These are phyloP conservation scores for Micromonas commoda DNA, from an alignment of 139 green algal genomes.

Conservation along the genomic window DNA sequence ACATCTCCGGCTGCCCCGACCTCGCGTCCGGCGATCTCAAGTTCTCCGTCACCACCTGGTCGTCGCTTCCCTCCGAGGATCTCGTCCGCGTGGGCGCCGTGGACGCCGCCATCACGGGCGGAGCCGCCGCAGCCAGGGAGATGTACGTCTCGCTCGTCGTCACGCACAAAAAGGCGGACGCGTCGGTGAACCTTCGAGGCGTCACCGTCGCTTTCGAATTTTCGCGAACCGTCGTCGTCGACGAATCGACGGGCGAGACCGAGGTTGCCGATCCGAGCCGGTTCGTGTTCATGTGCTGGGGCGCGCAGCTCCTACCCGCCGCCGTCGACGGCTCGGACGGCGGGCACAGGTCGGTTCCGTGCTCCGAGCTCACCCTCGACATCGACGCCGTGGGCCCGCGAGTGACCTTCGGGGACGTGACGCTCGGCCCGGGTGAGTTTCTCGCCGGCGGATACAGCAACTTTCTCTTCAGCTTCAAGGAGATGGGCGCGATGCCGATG, in stretches of 20 bases:
- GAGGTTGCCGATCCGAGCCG: neutral
- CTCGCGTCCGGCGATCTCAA: neutral
- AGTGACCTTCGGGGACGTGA: slow-evolving; percentile 14
- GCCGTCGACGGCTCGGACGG: neutral
- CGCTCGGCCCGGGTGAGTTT: slow-evolving; percentile 1
- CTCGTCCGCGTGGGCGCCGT: neutral
- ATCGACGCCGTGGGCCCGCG: slow-evolving; percentile 10
- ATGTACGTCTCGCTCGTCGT: slow-evolving; percentile 10
- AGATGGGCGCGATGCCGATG: neutral
- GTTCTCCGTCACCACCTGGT: neutral
- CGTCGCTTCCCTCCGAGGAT: neutral
- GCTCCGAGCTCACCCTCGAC: neutral
- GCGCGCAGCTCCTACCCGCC: neutral
- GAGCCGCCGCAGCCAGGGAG: slow-evolving; percentile 1
- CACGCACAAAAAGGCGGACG: neutral
- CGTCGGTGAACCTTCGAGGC: neutral
- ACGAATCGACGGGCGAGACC: neutral
- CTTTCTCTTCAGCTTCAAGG: slow-evolving; percentile 16
- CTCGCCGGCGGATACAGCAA: slow-evolving; percentile 18
- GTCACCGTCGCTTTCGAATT: slow-evolving; percentile 6
- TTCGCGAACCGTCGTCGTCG: neutral
- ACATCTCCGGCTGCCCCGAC: neutral
- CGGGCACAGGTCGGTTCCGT: neutral
- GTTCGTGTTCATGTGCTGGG: slow-evolving; percentile 19
- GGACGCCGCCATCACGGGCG: neutral